Base-by-base conservation (phyloP, 1,139 yeast species). In the Zhuliangozyma blackwelliae region DNA sequence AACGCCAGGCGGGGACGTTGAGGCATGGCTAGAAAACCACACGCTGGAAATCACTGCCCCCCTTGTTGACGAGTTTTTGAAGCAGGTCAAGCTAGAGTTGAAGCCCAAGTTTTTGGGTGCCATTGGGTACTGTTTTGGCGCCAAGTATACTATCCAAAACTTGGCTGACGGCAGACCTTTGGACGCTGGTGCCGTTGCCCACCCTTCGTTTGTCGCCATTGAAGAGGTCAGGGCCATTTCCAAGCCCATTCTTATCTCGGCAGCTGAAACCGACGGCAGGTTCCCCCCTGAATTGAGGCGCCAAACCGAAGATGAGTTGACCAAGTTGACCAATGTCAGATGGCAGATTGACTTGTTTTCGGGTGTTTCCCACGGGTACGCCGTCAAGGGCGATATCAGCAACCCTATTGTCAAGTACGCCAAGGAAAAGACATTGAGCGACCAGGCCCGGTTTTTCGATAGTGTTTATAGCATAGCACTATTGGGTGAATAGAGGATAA, bases 121-220 rank as follows among this genome's bases (percentile, higher is more conserved):
- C 13, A 63, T 83, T 38, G 96, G 96, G 13, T 81, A 86, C 68
- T 89, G 96, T 64, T 88, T 71, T 49, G 96, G 96, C 51, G 96
- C 89, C 35, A 82, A 80, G 57, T 79, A 65, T 46, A 78, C 73
- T 22, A 53, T 82, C 34, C 77, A 72, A 40, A 71, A 81, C 39
- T 61, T 82, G 35, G 61, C 75, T 2, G 57, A 59, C 12, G 64
- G 54, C 21, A 82, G 81, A 19, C 48, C 60, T 21, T 57, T 77
- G 23, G 73, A 79, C 42, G 83, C 71, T 25, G 88, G 75, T 48
- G 94, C 90, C 8, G 57, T 75, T 41, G 92, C 90, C 10, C 96
- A 89, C 58, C 96, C 96, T 10, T 81, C 94, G 1, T 70, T 80
- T 41, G 81, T 85, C 26, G 40, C 71, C 8, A 69, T 73, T 25